Percentiles rank a stretch among this genome's conserved stretches.
phyloP scores from a whole-genome alignment of 2,329 filamentous ascomycete species.

The Waltergamsia citrina region DNA sequence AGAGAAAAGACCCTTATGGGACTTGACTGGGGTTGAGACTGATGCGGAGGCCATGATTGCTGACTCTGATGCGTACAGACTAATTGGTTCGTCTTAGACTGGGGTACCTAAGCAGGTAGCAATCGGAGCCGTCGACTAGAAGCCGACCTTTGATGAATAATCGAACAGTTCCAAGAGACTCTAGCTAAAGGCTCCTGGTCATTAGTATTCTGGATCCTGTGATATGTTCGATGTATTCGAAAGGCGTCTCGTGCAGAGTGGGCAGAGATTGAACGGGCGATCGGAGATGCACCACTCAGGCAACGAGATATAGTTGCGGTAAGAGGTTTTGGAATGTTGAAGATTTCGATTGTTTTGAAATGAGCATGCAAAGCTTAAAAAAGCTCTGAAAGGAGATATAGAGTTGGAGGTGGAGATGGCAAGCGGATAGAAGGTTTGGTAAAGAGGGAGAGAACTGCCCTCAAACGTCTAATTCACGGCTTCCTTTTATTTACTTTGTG shows the following conservation, averaged over 20 bases:
- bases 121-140: constrained; percentile 34
- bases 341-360: constrained; percentile 16
- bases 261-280: constrained; percentile 34
- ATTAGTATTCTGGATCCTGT: constrained; percentile 34
- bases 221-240: constrained; percentile 38
- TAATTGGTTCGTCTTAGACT: no score
- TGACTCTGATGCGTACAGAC: constrained; percentile 18
- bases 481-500: constrained; percentile 36
- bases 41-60: constrained; percentile 66
- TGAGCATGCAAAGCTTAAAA: constrained; percentile 14
- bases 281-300: constrained; percentile 30
- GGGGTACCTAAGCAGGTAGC: no score
- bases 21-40: constrained; percentile 89
- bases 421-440: constrained; percentile 13
- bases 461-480: constrained; percentile 6
- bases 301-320: constrained; percentile 40
- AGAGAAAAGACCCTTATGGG: constrained; percentile 86
- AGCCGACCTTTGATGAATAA: constrained; percentile 23
- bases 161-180: constrained; percentile 50
- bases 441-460: constrained; percentile 10
- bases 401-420: constrained; percentile 7
- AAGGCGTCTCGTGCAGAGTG: constrained; percentile 28
- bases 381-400: constrained; percentile 11
- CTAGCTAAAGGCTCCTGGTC: constrained; percentile 48
- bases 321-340: constrained; percentile 1